Conservation (phyloP, 305 asterid species). For the Fraxinus baroniana region DNA sequence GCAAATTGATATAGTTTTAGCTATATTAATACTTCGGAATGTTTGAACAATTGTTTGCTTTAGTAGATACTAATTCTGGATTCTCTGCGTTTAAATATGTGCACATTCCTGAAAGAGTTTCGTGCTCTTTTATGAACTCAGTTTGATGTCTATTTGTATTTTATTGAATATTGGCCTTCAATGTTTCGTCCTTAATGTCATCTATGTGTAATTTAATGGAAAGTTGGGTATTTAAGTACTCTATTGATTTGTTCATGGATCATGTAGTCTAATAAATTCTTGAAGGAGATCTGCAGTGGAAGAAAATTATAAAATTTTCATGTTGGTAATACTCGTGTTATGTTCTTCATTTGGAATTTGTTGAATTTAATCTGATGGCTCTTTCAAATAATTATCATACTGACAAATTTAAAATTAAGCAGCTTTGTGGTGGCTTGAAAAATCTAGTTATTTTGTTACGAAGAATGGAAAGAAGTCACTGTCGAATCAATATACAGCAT, state of each 20-base stretch:
- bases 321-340: background rate
- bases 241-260: background rate
- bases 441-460: background rate
- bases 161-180: background rate
- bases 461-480: background rate
- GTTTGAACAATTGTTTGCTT: background rate
- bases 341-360: background rate
- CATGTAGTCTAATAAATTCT: background rate
- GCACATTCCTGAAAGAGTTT: background rate
- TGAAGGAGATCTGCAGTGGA: background rate
- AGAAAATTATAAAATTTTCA: background rate
- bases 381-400: background rate
- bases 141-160: background rate
- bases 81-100: background rate
- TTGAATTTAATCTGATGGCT: background rate
- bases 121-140: background rate
- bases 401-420: background rate
- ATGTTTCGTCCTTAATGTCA: background rate
- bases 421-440: background rate
- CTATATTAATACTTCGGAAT: background rate
- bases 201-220: background rate
- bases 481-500: background rate
- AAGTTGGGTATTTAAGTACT: background rate
- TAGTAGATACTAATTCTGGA: background rate
- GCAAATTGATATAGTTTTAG: background rate